Evolutionary conservation across 169 alveolate species (phyloP).

Genomic region (Eimeria acervulina): DNA sequence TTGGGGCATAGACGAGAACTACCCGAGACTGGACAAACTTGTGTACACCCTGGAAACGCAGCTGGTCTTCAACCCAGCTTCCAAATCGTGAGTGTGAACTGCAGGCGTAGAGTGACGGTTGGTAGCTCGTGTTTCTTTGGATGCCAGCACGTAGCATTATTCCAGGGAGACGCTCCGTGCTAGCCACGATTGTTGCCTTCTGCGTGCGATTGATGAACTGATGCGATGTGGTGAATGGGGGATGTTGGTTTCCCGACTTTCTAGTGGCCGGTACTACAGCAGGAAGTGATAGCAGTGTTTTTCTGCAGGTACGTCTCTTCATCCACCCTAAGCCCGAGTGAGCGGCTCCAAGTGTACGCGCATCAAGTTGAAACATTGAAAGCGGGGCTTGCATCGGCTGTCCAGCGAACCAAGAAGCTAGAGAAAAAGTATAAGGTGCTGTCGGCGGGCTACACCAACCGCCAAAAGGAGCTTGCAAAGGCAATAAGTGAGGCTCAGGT

Average conservation of each 20-base stretch:
- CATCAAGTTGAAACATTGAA: constrained; percentile 69
- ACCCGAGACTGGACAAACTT: constrained; percentile 64
- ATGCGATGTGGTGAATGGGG: neutral
- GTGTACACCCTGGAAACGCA: constrained; percentile 58
- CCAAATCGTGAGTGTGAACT: neutral
- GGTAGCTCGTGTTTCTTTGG: neutral
- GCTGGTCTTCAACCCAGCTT: constrained; percentile 43
- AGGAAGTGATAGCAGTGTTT: neutral
- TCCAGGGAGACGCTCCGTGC: neutral
- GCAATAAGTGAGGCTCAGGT: constrained; percentile 46
- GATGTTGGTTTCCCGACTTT: neutral
- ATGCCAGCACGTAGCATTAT: neutral
- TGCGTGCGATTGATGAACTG: neutral
- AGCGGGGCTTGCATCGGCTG: constrained; percentile 37
- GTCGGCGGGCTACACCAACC: constrained; percentile 68
- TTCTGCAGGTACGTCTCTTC: constrained; percentile 55
- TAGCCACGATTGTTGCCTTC: neutral
- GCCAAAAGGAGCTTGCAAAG: constrained; percentile 60
- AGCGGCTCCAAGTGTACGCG: constrained; percentile 45
- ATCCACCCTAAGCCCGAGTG: constrained; percentile 38
- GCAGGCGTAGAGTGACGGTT: neutral
- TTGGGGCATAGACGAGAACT: constrained; percentile 49
- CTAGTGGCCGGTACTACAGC: neutral
- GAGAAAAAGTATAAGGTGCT: constrained; percentile 61
- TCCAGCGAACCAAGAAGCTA: constrained; percentile 70